A percentile compares a stretch with the other conserved stretches of the same genome.
phyloP scores from a whole-genome alignment of 2,329 filamentous ascomycete species.

The Fusarium zealandicum region DNA sequence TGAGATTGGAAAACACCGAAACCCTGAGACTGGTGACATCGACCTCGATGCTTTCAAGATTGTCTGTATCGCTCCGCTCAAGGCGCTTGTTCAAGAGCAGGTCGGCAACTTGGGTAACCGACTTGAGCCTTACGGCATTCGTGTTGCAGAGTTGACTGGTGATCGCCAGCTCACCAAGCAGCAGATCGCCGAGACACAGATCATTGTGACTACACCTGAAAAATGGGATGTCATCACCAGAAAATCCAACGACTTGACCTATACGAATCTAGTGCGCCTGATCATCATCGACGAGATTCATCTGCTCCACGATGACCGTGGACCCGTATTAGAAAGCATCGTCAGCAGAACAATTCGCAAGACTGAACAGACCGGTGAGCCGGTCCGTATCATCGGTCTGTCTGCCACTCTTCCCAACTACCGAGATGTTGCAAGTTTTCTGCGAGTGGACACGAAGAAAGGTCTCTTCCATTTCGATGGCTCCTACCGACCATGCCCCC shows the following conservation, averaged over 20 bases:
- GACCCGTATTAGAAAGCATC: conserved; percentile 95
- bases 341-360: conserved; percentile 92
- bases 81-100: conserved; percentile 95
- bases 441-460: conserved; percentile 84
- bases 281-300: conserved; percentile 99
- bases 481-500: conserved; percentile 88
- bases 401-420: conserved; percentile 98
- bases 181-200: conserved; percentile 96
- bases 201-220: conserved; percentile 97
- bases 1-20: conserved; percentile 94
- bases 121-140: conserved; percentile 88
- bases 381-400: conserved; percentile 88
- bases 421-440: conserved; percentile 91
- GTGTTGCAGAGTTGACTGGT: conserved; percentile 93
- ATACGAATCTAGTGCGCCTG: conserved; percentile 94
- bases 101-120: conserved; percentile 96
- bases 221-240: conserved; percentile 99
- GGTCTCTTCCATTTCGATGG: conserved; percentile 97
- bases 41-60: conserved; percentile 98
- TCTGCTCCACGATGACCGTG: conserved; percentile 94
- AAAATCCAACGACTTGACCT: conserved; percentile 95
- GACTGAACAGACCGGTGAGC: conserved; percentile 92
- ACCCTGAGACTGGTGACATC: conserved; percentile 89
- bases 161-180: conserved; percentile 98
- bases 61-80: conserved; percentile 94